These are phyloP conservation scores for Alternaria dauci DNA, from an alignment of 2,329 filamentous ascomycete genomes.

Conservation along the genomic window DNA sequence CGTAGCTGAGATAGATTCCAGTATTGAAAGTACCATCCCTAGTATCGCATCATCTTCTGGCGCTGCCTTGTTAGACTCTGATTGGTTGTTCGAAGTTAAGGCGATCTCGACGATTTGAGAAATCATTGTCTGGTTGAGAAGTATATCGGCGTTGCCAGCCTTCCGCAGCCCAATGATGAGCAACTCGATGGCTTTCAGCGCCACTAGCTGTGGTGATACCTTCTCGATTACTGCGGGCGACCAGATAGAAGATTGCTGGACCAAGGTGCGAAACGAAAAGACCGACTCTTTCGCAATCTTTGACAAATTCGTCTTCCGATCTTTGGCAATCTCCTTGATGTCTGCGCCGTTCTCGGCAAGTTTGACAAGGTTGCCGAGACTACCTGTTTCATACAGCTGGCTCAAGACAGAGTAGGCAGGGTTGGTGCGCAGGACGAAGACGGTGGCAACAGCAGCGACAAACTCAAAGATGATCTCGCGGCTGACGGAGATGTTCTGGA, in stretches of 20 bases:
- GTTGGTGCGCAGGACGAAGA: constrained; percentile 69
- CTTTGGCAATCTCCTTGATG: constrained; percentile 68
- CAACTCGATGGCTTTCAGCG: constrained; percentile 69
- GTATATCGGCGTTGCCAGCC: constrained; percentile 57
- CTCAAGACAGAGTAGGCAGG: constrained; percentile 67
- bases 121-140: constrained; percentile 53
- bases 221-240: constrained; percentile 58
- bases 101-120: constrained; percentile 57
- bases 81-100: constrained; percentile 23
- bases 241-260: constrained; percentile 69
- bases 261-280: constrained; percentile 60
- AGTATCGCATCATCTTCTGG: constrained; percentile 42
- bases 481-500: constrained; percentile 64
- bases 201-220: constrained; percentile 70
- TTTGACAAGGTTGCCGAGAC: constrained; percentile 63
- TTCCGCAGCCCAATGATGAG: constrained; percentile 63
- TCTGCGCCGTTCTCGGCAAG: constrained; percentile 64
- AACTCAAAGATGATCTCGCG: constrained; percentile 63
- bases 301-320: constrained; percentile 74
- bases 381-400: constrained; percentile 64
- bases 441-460: constrained; percentile 68
- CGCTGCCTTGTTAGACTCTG: constrained; percentile 22
- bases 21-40: constrained; percentile 57
- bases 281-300: constrained; percentile 68
- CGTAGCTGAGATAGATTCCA: constrained; percentile 61